phyloP scores from a whole-genome alignment of 1,284 basidiomycete genomes.

The Irpex sp. region DNA sequence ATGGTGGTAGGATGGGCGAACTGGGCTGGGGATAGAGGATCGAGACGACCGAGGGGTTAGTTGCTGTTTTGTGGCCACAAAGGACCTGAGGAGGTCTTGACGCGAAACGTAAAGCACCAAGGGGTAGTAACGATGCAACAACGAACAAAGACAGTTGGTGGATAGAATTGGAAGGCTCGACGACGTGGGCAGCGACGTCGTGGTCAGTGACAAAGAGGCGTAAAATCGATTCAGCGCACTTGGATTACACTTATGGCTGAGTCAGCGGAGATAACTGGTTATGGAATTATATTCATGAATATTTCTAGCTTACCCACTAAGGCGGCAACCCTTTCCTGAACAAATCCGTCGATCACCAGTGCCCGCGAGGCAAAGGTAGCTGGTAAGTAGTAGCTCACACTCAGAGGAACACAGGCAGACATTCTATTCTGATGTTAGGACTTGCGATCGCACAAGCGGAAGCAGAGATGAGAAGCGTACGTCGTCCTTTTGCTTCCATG shows the following conservation, averaged over 20 bases:
- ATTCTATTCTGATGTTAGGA: too few species aligned
- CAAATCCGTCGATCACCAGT: too few species aligned
- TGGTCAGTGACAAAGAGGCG: slow-evolving; percentile 18
- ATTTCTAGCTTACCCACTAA: neutral
- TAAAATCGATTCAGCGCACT: slow-evolving; percentile 2
- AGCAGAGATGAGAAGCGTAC: too few species aligned
- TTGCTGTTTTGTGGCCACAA: neutral
- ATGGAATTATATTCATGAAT: neutral
- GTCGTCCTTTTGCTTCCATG: too few species aligned
- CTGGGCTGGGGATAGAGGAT: slow-evolving; percentile 12
- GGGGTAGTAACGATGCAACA: neutral
- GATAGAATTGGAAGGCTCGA: neutral
- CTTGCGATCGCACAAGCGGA: too few species aligned
- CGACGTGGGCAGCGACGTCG: slow-evolving; percentile 11
- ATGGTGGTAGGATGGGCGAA: slow-evolving; percentile 27
- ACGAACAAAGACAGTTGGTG: neutral
- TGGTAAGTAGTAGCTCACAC: too few species aligned
- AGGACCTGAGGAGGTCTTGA: neutral
- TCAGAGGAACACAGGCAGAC: too few species aligned
- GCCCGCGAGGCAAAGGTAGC: too few species aligned
- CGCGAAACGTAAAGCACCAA: neutral
- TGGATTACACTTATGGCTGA: neutral
- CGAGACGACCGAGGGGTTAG: slow-evolving; percentile 3
- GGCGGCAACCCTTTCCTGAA: too few species aligned
- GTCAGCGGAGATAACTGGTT: neutral